Evolutionary conservation across 805 yeast genomes (phyloP), one percentile per base, ranked within the genome.

Genomic region (Teunomyces tritomae): DNA sequence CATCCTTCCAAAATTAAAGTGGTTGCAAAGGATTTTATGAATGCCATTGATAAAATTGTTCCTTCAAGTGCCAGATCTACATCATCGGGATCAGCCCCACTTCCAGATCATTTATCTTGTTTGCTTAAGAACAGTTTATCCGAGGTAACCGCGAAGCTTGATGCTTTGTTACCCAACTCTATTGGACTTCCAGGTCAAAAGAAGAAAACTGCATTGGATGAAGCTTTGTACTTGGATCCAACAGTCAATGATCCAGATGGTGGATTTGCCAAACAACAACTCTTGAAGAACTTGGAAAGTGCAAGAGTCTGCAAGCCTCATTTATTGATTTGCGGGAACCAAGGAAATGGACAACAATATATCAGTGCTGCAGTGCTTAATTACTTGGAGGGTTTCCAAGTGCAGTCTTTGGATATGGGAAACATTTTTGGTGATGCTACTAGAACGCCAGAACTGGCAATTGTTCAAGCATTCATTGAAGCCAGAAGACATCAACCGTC

Each of bases 61-160:
- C 99, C 99, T 0, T 89, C 97, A 0, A 87, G 96, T 43, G 89
- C 96, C 1, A 77, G 99, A 50, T 85, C 96, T 0, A 78, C 92
- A 0, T 81, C 91, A 0, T 74, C 82, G 7, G 77, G 80, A 1
- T 83, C 94, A 0, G 78, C 86, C 8, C 96, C 97, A 2, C 65
- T 94, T 37, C 97, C 99, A 0, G 81, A 80, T 5, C 78, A 81
- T 24, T 66, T 94, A 24, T 73, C 73, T 42, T 86, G 96, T 1
- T 65, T 94, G 36, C 67, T 94, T 24, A 67, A 73, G n/a, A 57
- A 62, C 0, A 78, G 82, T 43, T 72, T 85, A 39, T 64, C 70
- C 3, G 65, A 64, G 16, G 70, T 87, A 28, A 68, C 76, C 2
- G 35, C 33, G 0, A 78, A 75, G 46, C 59, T 91, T 27, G 79